Evolutionary conservation across 2,329 filamentous ascomycete species (phyloP).

Genomic region (Sporothrix pallida): DNA sequence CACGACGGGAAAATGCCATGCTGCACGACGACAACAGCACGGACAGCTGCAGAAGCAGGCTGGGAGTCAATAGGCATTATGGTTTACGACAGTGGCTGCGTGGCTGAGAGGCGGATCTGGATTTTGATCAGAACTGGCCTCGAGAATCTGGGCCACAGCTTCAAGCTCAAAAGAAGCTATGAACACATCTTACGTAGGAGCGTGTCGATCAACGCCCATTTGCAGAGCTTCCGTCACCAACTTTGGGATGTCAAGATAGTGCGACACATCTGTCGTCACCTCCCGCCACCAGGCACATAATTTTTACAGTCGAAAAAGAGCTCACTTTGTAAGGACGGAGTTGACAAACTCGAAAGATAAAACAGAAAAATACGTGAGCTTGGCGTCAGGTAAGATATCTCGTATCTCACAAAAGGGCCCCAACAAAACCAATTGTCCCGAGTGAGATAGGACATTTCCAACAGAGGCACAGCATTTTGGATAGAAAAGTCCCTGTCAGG

Average conservation of each 20-base stretch:
- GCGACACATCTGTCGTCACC: not conserved
- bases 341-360: not conserved
- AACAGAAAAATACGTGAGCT: too few species aligned
- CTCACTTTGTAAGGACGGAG: not conserved
- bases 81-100: not conserved
- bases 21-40: slow-evolving; percentile 15
- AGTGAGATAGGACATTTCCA: too few species aligned
- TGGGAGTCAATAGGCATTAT: not conserved
- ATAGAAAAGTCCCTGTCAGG: not conserved
- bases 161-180: not conserved
- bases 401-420: too few species aligned
- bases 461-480: not conserved
- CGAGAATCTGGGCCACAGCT: not conserved
- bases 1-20: slow-evolving; percentile 23
- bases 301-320: too few species aligned
- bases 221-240: not conserved
- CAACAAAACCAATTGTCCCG: too few species aligned
- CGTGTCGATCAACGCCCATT: slow-evolving; percentile 7
- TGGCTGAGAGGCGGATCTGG: not conserved
- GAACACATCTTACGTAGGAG: not conserved
- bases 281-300: too few species aligned
- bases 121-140: not conserved
- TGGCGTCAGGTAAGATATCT: too few species aligned
- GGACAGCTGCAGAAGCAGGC: not conserved
- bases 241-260: not conserved